Evolutionary conservation across 768 basidiomycete species (phyloP).

Genomic region (Leccinum imitatum): DNA sequence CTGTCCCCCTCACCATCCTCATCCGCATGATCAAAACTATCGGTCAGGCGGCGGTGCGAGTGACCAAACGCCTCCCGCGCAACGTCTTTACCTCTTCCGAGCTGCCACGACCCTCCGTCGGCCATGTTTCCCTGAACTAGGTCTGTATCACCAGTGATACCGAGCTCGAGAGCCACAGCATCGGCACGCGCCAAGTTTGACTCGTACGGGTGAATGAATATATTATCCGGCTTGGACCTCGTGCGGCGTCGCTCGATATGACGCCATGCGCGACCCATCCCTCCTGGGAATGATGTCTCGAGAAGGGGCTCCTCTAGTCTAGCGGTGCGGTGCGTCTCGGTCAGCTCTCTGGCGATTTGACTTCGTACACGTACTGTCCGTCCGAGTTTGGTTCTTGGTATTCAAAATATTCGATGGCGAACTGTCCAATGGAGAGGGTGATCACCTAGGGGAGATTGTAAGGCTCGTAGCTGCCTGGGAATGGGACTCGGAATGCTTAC

Average conservation of each 20-base stretch:
- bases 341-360: background rate
- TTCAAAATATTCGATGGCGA: constrained; percentile 44
- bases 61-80: constrained; percentile 46
- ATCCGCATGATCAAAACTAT: too few species aligned
- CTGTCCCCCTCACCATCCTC: too few species aligned
- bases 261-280: background rate
- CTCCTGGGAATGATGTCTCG: constrained; percentile 2
- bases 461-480: background rate
- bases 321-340: background rate
- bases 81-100: constrained; percentile 49
- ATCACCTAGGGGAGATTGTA: constrained; percentile 42
- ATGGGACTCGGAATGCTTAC: constrained; percentile 17
- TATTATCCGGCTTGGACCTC: constrained; percentile 54
- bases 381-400: constrained; percentile 18
- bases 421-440: constrained; percentile 57
- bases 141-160: constrained; percentile 49
- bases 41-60: too few species aligned
- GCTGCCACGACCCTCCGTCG: constrained; percentile 47
- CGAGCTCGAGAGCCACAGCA: constrained; percentile 55
- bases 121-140: constrained; percentile 41
- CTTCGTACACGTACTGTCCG: constrained; percentile 20
- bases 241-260: constrained; percentile 37
- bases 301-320: constrained; percentile 30
- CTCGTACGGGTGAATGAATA: constrained; percentile 62
- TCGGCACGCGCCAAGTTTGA: constrained; percentile 70